phyloP scores from a whole-genome alignment of 1,139 yeast genomes.

The Pichia sp. region DNA sequence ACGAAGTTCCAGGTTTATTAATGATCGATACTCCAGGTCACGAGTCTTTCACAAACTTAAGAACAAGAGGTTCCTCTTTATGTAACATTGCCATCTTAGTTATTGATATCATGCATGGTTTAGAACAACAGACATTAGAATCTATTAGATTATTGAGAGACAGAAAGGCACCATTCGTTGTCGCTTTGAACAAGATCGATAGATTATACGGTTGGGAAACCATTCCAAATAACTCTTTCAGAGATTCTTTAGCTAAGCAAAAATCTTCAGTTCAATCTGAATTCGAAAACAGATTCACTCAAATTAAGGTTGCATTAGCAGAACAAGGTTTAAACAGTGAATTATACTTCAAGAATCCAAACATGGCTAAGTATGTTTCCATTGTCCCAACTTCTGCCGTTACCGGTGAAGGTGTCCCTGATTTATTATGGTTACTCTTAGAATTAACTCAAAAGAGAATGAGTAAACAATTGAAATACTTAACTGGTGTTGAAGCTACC shows the following conservation, averaged over 20 bases:
- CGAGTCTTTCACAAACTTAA: slow-evolving; percentile 96
- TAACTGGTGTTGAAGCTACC: slow-evolving; percentile 92
- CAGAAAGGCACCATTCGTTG: slow-evolving; percentile 96
- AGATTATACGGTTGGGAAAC: slow-evolving; percentile 94
- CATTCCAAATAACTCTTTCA: slow-evolving; percentile 89
- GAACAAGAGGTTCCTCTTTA: slow-evolving; percentile 98
- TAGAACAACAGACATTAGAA: slow-evolving; percentile 96
- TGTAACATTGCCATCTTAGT: slow-evolving; percentile 99
- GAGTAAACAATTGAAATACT: slow-evolving; percentile 98
- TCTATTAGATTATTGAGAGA: slow-evolving; percentile 90
- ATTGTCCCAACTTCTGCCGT: slow-evolving; percentile 98
- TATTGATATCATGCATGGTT: slow-evolving; percentile 98
- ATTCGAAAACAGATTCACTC: slow-evolving; percentile 82
- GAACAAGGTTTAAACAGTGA: slow-evolving; percentile 99
- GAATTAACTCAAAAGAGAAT: slow-evolving; percentile 98
- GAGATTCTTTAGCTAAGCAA: slow-evolving; percentile 89
- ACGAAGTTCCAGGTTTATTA: slow-evolving; percentile 95
- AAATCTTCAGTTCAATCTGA: slow-evolving; percentile 83
- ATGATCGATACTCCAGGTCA: slow-evolving; percentile 99
- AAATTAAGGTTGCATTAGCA: slow-evolving; percentile 87
- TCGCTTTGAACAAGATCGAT: slow-evolving; percentile 96
- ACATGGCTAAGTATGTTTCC: slow-evolving; percentile 89
- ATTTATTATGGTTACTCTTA: slow-evolving; percentile 90
- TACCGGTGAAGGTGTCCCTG: slow-evolving; percentile 99
- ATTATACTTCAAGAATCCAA: slow-evolving; percentile 91